phyloP scores from a whole-genome alignment of 352 stramenopile genomes.

The Globisporangium middletonii region DNA sequence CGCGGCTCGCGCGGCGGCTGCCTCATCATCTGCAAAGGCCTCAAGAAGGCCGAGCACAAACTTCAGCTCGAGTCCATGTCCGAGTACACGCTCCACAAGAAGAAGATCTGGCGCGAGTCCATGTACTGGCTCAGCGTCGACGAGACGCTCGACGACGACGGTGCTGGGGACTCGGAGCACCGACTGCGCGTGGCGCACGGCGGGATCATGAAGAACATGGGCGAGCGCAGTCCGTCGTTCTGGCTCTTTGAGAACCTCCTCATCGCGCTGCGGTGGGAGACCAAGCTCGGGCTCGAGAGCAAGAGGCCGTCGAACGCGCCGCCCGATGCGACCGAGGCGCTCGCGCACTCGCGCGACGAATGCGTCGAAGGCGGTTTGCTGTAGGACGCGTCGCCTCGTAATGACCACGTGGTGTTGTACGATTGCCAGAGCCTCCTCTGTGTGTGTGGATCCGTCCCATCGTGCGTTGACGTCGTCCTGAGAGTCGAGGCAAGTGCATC shows the following conservation, averaged over 20 bases:
- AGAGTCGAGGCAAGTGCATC: too few relatives aligned
- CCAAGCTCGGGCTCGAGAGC: slow-evolving; percentile 30
- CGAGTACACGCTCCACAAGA: slow-evolving; percentile 39
- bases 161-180: slow-evolving; percentile 14
- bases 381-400: too few relatives aligned
- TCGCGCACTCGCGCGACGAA: too few relatives aligned
- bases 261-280: slow-evolving; percentile 46
- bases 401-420: too few relatives aligned
- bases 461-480: too few relatives aligned
- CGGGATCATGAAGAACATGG: slow-evolving; percentile 59
- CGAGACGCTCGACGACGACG: slow-evolving; percentile 10
- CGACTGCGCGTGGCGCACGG: slow-evolving; percentile 29
- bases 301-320: background rate
- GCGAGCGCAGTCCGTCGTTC: slow-evolving; percentile 44
- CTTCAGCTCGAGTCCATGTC: slow-evolving; percentile 39
- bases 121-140: slow-evolving; percentile 58
- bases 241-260: slow-evolving; percentile 53
- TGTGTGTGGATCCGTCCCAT: too few relatives aligned
- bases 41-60: slow-evolving; percentile 44
- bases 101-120: slow-evolving; percentile 47
- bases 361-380: too few relatives aligned
- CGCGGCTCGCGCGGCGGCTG: slow-evolving; percentile 27
- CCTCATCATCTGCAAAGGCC: slow-evolving; percentile 46
- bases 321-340: too few relatives aligned
- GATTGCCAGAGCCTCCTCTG: too few relatives aligned